A percentile compares a stretch with the other conserved stretches of the same genome.
Conservation (phyloP, 768 basidiomycete genomes). For the Amanita pseudoporphyria region DNA sequence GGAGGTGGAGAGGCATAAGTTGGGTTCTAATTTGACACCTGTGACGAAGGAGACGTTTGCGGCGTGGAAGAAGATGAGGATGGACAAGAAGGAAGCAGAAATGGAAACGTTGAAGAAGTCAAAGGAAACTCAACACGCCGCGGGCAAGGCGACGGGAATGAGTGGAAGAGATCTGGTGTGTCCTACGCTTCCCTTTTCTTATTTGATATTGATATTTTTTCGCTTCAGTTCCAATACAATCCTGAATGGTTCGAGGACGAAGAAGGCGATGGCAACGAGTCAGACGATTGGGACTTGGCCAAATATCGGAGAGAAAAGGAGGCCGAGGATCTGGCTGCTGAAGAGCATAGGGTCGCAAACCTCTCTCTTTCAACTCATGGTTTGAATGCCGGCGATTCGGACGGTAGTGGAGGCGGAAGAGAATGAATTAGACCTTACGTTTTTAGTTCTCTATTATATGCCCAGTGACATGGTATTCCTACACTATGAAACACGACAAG, state of each 20-base stretch:
- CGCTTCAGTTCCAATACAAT: conserved; percentile 81
- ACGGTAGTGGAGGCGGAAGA: conserved; percentile 21
- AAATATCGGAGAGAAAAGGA: conserved; percentile 56
- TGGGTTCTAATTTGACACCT: conserved; percentile 83
- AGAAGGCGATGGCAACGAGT: conserved; percentile 33
- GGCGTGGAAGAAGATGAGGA: conserved; percentile 88
- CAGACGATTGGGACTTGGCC: conserved; percentile 50
- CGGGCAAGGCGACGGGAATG: conserved; percentile 91
- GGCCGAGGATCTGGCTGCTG: conserved; percentile 45
- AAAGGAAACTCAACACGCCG: conserved; percentile 71
- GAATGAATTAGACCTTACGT: neutral
- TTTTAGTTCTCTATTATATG: neutral
- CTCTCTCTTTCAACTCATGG: conserved; percentile 27
- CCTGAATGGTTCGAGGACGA: conserved; percentile 89
- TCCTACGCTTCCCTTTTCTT: conserved; percentile 11
- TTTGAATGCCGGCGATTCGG: conserved; percentile 17
- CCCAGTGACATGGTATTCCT: neutral
- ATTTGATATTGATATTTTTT: conserved; percentile 5
- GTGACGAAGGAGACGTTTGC: conserved; percentile 90
- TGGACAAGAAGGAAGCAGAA: conserved; percentile 94
- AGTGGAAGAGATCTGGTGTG: conserved; percentile 88
- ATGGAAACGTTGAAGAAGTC: conserved; percentile 70
- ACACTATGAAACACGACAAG: neutral
- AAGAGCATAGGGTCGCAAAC: conserved; percentile 41
- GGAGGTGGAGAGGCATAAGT: conserved; percentile 97